Conservation (phyloP, 139 green algal genomes). For the Pseudopediastrum boryanum region DNA sequence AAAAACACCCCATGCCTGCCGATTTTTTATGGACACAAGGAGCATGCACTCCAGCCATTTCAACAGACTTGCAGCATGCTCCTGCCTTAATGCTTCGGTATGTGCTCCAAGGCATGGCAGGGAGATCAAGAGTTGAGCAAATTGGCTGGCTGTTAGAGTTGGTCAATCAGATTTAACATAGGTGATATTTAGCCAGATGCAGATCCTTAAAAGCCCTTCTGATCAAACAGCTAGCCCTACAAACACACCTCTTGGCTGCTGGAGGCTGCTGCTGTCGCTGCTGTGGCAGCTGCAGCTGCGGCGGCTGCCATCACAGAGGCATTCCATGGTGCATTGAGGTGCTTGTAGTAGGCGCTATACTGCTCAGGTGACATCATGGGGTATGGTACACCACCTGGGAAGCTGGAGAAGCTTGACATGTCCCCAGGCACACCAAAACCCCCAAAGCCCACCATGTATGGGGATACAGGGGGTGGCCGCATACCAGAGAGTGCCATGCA, state of each 20-base stretch:
- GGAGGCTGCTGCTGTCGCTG: not conserved
- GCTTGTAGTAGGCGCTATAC: not conserved
- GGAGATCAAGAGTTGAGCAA: not conserved
- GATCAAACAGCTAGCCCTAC: not conserved
- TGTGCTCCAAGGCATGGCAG: not conserved
- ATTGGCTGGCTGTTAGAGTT: not conserved
- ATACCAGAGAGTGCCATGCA: too few relatives aligned
- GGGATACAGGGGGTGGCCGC: not conserved
- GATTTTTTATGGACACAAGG: too few relatives aligned
- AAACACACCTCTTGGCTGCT: slow-evolving; percentile 11
- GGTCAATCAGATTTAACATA: not conserved
- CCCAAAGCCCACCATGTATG: not conserved
- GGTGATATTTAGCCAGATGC: not conserved
- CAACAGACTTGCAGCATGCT: not conserved
- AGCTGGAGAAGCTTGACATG: slow-evolving; percentile 13
- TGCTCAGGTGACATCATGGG: slow-evolving; percentile 9
- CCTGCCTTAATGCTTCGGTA: not conserved
- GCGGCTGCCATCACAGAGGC: slow-evolving; percentile 19
- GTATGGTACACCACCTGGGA: slow-evolving; percentile 9
- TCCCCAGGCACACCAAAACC: not conserved
- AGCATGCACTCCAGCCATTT: too few relatives aligned
- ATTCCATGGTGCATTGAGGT: slow-evolving; percentile 9
- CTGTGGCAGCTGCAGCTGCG: slow-evolving; percentile 2
- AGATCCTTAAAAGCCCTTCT: not conserved
- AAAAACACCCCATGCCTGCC: too few relatives aligned